phyloP scores from a whole-genome alignment of 202 grass and related monocot species.

The Brachypodium distachyon region DNA sequence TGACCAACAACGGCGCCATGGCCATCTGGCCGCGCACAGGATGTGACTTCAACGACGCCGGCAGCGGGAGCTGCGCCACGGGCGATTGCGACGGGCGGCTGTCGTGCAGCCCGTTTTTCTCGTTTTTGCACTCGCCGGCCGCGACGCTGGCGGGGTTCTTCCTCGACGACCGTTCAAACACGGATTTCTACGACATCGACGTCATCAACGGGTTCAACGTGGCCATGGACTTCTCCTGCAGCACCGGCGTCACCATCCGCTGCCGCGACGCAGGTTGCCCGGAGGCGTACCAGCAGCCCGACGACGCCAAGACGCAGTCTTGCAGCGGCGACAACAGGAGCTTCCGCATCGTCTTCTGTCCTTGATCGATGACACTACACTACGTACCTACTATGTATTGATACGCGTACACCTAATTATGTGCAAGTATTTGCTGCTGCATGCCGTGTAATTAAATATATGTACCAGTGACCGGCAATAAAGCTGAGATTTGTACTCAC shows the following conservation, averaged over 20 bases:
- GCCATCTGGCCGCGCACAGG: slow-evolving; percentile 8
- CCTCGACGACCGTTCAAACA: not conserved
- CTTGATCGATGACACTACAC: too few species aligned
- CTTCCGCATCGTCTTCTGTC: too few species aligned
- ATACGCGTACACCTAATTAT: too few species aligned
- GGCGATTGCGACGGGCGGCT: not conserved
- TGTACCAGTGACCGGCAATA: too few species aligned
- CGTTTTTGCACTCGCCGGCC: too few species aligned
- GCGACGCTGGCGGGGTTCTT: slow-evolving; percentile 23
- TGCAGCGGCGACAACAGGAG: too few species aligned
- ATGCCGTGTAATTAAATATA: too few species aligned
- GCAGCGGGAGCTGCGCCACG: not conserved
- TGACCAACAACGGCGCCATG: too few species aligned
- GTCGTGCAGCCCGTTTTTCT: not conserved
- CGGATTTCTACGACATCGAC: slow-evolving; percentile 27
- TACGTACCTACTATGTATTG: too few species aligned
- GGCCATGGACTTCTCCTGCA: slow-evolving; percentile 43
- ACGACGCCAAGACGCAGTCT: too few species aligned
- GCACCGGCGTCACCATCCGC: slow-evolving; percentile 32
- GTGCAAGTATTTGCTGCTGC: too few species aligned
- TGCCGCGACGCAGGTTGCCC: slow-evolving; percentile 34
- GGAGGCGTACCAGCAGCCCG: slow-evolving; percentile 13
- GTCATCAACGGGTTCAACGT: slow-evolving; percentile 48
- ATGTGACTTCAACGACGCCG: not conserved
- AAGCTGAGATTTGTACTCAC: too few species aligned